phyloP scores from a whole-genome alignment of 352 stramenopile genomes.

The Globisporangium rhizosaccharum region DNA sequence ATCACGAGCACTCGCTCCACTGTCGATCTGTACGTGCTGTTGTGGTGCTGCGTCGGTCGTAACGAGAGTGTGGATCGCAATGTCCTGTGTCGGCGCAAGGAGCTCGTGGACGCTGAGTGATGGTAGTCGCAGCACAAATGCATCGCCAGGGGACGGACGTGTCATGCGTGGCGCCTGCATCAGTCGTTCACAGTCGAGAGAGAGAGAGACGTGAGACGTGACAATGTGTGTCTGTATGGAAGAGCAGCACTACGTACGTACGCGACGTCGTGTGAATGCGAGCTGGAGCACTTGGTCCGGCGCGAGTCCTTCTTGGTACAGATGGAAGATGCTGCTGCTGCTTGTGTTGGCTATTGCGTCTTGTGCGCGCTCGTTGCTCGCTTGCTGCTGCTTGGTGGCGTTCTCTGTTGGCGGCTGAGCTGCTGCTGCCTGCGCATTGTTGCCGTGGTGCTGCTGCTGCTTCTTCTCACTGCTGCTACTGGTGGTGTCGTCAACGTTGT shows the following conservation, averaged over 20 bases:
- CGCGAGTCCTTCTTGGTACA: slow-evolving; percentile 56
- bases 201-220: background rate
- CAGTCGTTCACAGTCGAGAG: background rate
- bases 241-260: slow-evolving; percentile 8
- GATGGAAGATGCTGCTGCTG: slow-evolving; percentile 28
- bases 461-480: background rate
- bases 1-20: background rate
- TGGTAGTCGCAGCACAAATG: slow-evolving; percentile 47
- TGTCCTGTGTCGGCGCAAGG: slow-evolving; percentile 19
- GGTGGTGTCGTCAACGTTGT: background rate
- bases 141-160: slow-evolving; percentile 24
- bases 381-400: background rate
- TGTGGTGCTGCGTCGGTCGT: background rate
- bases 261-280: slow-evolving; percentile 40
- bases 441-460: background rate
- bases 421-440: background rate
- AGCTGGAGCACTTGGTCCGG: slow-evolving; percentile 55
- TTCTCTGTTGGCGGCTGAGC: no score
- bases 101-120: slow-evolving; percentile 30
- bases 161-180: slow-evolving; percentile 15
- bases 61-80: slow-evolving; percentile 19
- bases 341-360: background rate
- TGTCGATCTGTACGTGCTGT: background rate
- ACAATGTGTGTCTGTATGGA: background rate
- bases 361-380: no score